These are phyloP conservation scores for Epichloe scottii DNA, from an alignment of 2,329 filamentous ascomycete species.

Conservation along the genomic window DNA sequence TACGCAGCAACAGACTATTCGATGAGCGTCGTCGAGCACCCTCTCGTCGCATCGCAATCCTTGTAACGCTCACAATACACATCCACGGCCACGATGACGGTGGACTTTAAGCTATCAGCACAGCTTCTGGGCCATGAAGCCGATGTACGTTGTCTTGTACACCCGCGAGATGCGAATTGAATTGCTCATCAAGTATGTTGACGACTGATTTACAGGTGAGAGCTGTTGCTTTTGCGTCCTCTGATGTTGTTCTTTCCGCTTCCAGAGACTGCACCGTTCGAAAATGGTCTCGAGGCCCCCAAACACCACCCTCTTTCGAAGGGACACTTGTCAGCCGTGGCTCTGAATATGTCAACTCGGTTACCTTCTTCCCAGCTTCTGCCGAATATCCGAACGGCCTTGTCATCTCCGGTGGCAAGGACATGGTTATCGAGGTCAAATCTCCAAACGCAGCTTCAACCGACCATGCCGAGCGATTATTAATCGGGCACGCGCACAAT, in stretches of 20 bases:
- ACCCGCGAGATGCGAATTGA: neutral
- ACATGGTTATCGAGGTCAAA: slow-evolving; percentile 85
- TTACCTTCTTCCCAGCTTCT: slow-evolving; percentile 64
- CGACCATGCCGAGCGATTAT: slow-evolving; percentile 71
- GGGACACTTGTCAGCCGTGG: slow-evolving; percentile 68
- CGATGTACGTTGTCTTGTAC: slow-evolving; percentile 53
- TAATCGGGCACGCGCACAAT: slow-evolving; percentile 78
- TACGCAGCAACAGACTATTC: neutral
- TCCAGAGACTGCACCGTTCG: slow-evolving; percentile 88
- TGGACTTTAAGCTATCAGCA: slow-evolving; percentile 86
- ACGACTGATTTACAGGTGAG: slow-evolving; percentile 53
- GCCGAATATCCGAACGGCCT: slow-evolving; percentile 62
- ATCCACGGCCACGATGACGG: slow-evolving; percentile 42
- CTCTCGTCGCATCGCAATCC: neutral
- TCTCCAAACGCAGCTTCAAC: slow-evolving; percentile 52
- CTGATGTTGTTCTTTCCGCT: slow-evolving; percentile 65
- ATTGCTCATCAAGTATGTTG: neutral
- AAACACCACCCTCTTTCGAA: slow-evolving; percentile 60
- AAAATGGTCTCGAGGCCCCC: slow-evolving; percentile 61
- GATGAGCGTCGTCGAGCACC: neutral
- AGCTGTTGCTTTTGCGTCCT: slow-evolving; percentile 63
- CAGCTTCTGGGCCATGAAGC: slow-evolving; percentile 81
- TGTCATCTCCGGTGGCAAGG: slow-evolving; percentile 77
- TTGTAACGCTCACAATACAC: neutral
- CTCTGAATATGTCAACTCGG: slow-evolving; percentile 74